phyloP scores from a whole-genome alignment of 2,329 filamentous ascomycete genomes.

The Neonectria faginata region DNA sequence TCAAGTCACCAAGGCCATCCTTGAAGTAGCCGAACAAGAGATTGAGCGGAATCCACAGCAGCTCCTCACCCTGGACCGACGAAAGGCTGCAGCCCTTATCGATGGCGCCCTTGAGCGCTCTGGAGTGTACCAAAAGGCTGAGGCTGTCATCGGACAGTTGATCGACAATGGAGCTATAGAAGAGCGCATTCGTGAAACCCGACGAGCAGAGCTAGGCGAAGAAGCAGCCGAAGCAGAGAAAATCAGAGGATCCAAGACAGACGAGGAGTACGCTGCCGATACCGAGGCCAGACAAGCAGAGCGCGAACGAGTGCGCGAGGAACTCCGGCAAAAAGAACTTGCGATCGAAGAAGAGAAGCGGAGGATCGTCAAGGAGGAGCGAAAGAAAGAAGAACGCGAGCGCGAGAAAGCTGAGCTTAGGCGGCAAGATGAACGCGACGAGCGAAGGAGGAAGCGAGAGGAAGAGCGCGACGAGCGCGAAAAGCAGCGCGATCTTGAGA shows the following conservation, averaged over 20 bases:
- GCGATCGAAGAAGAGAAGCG: constrained; percentile 72
- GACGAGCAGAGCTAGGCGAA: constrained; percentile 75
- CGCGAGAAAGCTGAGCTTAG: constrained; percentile 62
- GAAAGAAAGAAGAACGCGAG: constrained; percentile 62
- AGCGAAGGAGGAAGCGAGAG: constrained; percentile 63
- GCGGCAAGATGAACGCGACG: constrained; percentile 63
- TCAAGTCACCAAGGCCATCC: constrained; percentile 73
- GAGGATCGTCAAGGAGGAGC: constrained; percentile 68
- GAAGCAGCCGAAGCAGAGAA: constrained; percentile 76
- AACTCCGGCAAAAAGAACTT: constrained; percentile 68
- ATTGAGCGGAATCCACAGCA: constrained; percentile 79
- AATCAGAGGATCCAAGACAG: constrained; percentile 74
- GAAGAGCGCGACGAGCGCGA: constrained; percentile 68
- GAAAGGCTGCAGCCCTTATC: constrained; percentile 79
- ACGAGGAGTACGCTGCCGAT: constrained; percentile 78
- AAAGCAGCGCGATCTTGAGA: constrained; percentile 54
- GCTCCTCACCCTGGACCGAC: constrained; percentile 78
- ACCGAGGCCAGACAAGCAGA: constrained; percentile 70
- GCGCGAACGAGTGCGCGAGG: constrained; percentile 71
- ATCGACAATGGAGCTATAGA: constrained; percentile 78
- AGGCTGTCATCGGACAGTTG: constrained; percentile 73
- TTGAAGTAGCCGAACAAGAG: constrained; percentile 78
- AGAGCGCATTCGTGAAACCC: constrained; percentile 74
- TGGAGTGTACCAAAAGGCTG: constrained; percentile 79
- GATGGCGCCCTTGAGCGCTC: constrained; percentile 83